phyloP scores from a whole-genome alignment of 2,329 filamentous ascomycete species.

The Paracamarosporium sp. region DNA sequence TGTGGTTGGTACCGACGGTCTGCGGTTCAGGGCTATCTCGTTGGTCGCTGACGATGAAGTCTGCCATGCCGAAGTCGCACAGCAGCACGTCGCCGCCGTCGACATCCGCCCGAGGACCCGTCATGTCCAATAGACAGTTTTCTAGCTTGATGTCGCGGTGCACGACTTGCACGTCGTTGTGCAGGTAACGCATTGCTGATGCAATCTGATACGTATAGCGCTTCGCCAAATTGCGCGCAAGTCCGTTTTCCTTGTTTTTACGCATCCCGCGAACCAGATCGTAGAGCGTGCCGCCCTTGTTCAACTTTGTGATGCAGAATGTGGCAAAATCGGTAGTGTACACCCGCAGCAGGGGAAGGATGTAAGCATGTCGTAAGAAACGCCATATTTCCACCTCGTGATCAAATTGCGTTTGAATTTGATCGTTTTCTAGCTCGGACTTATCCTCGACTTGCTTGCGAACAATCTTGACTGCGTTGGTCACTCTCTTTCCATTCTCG shows the following conservation, averaged over 20 bases:
- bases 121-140: slow-evolving; percentile 69
- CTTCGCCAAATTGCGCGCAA: slow-evolving; percentile 60
- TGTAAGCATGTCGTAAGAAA: slow-evolving; percentile 67
- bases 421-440: slow-evolving; percentile 68
- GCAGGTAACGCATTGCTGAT: slow-evolving; percentile 69
- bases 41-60: slow-evolving; percentile 67
- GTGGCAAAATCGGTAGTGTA: slow-evolving; percentile 73
- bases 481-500: slow-evolving; percentile 58
- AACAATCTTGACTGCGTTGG: slow-evolving; percentile 73
- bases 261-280: slow-evolving; percentile 66
- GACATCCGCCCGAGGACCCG: slow-evolving; percentile 53
- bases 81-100: slow-evolving; percentile 65
- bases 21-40: slow-evolving; percentile 59
- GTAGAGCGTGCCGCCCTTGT: slow-evolving; percentile 69
- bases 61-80: slow-evolving; percentile 74
- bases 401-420: slow-evolving; percentile 70
- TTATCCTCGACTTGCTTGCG: slow-evolving; percentile 63
- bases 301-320: slow-evolving; percentile 71
- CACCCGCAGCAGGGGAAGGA: slow-evolving; percentile 67
- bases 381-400: slow-evolving; percentile 74
- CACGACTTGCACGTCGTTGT: slow-evolving; percentile 70
- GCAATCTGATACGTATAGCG: slow-evolving; percentile 69
- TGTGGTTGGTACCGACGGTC: slow-evolving; percentile 45
- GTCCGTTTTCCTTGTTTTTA: slow-evolving; percentile 47
- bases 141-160: slow-evolving; percentile 74